phyloP scores from a whole-genome alignment of 2,329 filamentous ascomycete species.

The Xylariomycetidae sp. region DNA sequence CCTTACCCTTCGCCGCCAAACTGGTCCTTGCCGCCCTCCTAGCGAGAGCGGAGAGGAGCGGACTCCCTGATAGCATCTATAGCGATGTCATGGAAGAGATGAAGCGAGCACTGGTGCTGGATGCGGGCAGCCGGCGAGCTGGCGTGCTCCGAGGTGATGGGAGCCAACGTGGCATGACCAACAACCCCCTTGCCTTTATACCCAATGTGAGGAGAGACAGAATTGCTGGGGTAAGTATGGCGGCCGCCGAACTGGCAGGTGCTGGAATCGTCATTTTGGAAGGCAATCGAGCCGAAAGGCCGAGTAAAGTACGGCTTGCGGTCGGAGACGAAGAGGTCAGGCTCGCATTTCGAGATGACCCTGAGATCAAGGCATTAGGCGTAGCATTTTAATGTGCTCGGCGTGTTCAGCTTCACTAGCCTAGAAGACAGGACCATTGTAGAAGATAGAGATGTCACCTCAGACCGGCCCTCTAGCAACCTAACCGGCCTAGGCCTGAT shows the following conservation, averaged over 20 bases:
- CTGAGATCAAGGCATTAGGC: conserved; percentile 76
- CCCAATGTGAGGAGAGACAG: no score
- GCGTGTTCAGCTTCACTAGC: no score
- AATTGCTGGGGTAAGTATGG: conserved; percentile 51
- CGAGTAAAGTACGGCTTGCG: conserved; percentile 79
- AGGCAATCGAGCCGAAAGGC: conserved; percentile 72
- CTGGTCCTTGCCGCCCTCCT: conserved; percentile 81
- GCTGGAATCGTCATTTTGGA: conserved; percentile 87
- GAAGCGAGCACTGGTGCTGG: conserved; percentile 60
- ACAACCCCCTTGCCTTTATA: background rate
- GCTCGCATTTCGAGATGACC: conserved; percentile 82
- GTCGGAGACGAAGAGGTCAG: conserved; percentile 89
- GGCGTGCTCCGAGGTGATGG: conserved; percentile 43
- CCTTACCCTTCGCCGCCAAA: conserved; percentile 76
- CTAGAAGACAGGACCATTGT: no score
- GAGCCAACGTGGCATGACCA: background rate
- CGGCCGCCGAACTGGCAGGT: conserved; percentile 78
- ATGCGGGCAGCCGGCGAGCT: conserved; percentile 55
- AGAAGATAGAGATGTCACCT: no score
- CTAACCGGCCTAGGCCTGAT: no score
- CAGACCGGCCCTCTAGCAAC: no score
- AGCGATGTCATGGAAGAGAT: conserved; percentile 89
- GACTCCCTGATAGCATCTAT: conserved; percentile 80
- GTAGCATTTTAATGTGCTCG: conserved; percentile 39
- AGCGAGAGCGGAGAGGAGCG: conserved; percentile 73